Conservation (phyloP, 1,284 basidiomycete species). For the Lentinus polychrous region DNA sequence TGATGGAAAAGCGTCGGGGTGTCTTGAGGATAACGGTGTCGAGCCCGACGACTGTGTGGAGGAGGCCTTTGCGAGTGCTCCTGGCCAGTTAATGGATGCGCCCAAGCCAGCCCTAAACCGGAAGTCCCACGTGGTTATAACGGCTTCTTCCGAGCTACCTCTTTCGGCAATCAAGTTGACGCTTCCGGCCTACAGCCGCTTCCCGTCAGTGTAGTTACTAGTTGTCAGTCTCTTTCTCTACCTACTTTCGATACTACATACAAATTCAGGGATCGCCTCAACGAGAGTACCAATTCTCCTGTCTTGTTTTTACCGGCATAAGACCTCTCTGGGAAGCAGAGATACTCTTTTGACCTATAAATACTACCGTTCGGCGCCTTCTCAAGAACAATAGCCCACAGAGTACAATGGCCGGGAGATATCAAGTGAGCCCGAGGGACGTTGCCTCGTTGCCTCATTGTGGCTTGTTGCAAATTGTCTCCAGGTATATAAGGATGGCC, state of each 20-base stretch:
- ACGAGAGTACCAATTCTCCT: too few species aligned
- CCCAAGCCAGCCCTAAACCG: conserved; percentile 7
- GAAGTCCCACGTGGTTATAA: conserved; percentile 9
- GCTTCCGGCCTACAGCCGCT: background rate
- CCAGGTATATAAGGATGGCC: too few species aligned
- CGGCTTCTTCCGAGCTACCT: background rate
- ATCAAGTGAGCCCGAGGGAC: too few species aligned
- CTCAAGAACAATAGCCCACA: too few species aligned
- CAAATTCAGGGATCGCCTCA: too few species aligned
- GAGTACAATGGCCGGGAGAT: too few species aligned
- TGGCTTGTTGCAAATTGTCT: too few species aligned
- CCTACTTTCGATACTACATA: too few species aligned
- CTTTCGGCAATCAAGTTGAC: background rate
- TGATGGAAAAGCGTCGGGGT: conserved; percentile 23
- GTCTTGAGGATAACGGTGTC: conserved; percentile 22
- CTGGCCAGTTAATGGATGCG: conserved; percentile 1
- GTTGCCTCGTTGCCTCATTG: too few species aligned
- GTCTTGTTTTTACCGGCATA: too few species aligned
- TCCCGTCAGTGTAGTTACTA: background rate
- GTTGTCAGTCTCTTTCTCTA: background rate
- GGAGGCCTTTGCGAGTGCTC: background rate
- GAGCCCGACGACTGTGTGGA: conserved; percentile 17
- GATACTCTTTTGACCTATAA: background rate
- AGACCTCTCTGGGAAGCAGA: background rate
- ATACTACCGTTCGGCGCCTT: background rate